Base-by-base conservation (phyloP, 345 rosid genomes). In the Cardamine resedifolia region DNA sequence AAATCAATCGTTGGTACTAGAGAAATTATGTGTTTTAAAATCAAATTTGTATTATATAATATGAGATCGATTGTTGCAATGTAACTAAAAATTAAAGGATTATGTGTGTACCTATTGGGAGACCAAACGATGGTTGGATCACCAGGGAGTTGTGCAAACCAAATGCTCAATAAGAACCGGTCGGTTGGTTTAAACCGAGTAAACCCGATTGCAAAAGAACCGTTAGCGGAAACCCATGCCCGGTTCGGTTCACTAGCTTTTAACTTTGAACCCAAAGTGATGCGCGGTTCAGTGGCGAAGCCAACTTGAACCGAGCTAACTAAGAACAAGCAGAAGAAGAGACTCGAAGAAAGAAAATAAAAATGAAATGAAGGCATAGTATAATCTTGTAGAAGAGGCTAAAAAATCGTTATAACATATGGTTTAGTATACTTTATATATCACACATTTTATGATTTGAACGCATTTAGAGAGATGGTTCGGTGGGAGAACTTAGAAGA, bases 121-220 rank as follows among this genome's bases (percentile, higher is more conserved):
- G 96, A 93, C 98, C 98, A 93, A 31, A 93, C 90, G 1, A 83
- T 27, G 24, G 88, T 86, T 64, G 82, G 82, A 68, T 93, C 97
- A 10, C 96, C 92, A 6, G 96, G 97, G 73, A 90, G 89, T 66
- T 82, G 79, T 3, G 83, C 76, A 67, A 89, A 87, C 97, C 97
- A 94, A 65, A 90, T 84, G 15, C 86, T 88, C 5, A 89, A 36
- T 48, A 77, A 82, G 76, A 84, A 85, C 11, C 55, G 76, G 69
- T 79, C 83, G 11, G 34, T 62, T 24, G 38, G 58, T 53, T 67
- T 77, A 6, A 68, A 71, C 38, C 64, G 72, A 43, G 86, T 76
- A 82, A 94, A 93, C 45, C 98, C 97, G 21, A 89, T 78, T 28
- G 92, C 90, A 65, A 90, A 93, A 21, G 98, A 84, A 23, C 94